Base-by-base conservation (phyloP, 2,329 filamentous ascomycete genomes). In the Arthrobotrys sphaeroides region DNA sequence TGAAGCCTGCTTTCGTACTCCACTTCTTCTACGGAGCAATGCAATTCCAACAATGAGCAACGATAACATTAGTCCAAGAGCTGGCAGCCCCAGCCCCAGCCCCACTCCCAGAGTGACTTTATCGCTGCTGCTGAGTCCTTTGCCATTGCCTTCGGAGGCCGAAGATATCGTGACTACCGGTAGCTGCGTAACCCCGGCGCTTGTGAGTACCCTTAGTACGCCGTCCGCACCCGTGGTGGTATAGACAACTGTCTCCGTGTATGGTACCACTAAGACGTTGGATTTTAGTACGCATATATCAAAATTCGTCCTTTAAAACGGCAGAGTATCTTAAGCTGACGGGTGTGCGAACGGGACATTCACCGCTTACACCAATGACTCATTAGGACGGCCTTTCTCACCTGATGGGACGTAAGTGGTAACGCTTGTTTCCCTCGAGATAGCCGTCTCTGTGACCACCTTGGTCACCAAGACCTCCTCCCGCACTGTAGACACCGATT, bases 321-420 rank as follows among this genome's bases (percentile, higher is more conserved):
- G n/a, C n/a, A n/a, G n/a, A n/a, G n/a, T n/a, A n/a, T n/a, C n/a
- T n/a, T n/a, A n/a, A n/a, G n/a, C n/a, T n/a, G n/a, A n/a, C n/a
- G n/a, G n/a, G n/a, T n/a, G n/a, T n/a, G n/a, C n/a, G n/a, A n/a
- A n/a, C n/a, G n/a, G n/a, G n/a, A n/a, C n/a, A n/a, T n/a, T n/a
- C n/a, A n/a, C n/a, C n/a, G n/a, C n/a, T n/a, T n/a, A 33, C 31
- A n/a, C 12, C n/a, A 5, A n/a, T 12, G 4, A 13, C 12, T 9
- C 5, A 6, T 40, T 40, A 2, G 5, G 12, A 40, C 16, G 28
- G 12, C 9, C n/a, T n/a, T 38, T n/a, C 51, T 4, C 43, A 60
- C 55, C 55, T 43, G 38, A 20, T 28, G 55, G 55, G 12, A 60
- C 12, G n/a, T 60, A 60, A 6, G 55, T 60, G 22, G 36, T 60